Percentiles rank a stretch among this genome's conserved stretches.
phyloP scores from a whole-genome alignment of 306 rosid species.

The Castanospermum australe region DNA sequence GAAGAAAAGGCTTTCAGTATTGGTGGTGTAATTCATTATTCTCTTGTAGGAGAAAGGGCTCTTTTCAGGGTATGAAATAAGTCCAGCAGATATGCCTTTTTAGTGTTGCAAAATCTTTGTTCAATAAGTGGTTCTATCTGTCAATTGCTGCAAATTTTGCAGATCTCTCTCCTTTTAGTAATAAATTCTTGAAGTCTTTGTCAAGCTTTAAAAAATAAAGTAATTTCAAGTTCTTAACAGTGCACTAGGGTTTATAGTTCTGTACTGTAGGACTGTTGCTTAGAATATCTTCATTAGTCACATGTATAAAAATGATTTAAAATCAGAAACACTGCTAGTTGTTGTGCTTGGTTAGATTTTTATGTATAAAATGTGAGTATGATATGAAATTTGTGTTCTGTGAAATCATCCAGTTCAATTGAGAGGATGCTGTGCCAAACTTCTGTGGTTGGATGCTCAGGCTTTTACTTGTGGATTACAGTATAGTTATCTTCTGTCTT shows the following conservation, averaged over 20 bases:
- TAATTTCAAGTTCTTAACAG: not conserved
- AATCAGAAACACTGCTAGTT: constrained; percentile 9
- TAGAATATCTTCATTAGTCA: not conserved
- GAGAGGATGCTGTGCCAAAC: constrained; percentile 21
- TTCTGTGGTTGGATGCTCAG: constrained; percentile 1
- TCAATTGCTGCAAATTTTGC: constrained; percentile 14
- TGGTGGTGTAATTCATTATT: constrained; percentile 78
- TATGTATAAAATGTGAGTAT: not conserved
- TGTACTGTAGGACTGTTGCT: not conserved
- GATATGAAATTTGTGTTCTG: constrained; percentile 15
- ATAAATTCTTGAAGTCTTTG: not conserved
- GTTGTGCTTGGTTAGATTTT: not conserved
- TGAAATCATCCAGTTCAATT: not conserved
- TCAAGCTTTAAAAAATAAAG: not conserved
- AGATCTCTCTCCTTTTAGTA: not conserved
- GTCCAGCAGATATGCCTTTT: not conserved
- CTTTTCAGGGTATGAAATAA: constrained; percentile 78
- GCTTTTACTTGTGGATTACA: constrained; percentile 5
- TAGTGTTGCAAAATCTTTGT: not conserved
- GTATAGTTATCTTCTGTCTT: not conserved
- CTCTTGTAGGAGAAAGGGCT: constrained; percentile 89
- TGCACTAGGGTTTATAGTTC: constrained; percentile 8
- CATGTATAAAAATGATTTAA: not conserved
- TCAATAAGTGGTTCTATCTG: not conserved
- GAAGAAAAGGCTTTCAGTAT: constrained; percentile 53